Conservation (phyloP, 768 basidiomycete species). For the Tricholoma hemisulphureum region DNA sequence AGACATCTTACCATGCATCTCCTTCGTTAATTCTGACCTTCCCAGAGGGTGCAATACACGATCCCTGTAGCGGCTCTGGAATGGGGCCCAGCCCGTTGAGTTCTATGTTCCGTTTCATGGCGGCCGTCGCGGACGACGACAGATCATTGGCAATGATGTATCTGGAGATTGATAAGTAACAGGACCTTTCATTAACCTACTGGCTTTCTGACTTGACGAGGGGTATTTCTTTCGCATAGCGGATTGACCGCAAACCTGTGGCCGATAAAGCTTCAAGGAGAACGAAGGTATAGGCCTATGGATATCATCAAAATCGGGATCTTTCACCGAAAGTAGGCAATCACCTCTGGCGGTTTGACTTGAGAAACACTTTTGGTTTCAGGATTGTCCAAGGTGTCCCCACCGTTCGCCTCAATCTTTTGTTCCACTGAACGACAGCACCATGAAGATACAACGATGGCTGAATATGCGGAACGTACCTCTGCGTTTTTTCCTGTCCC, state of each 20-base stretch:
- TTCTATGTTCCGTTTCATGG: constrained; percentile 83
- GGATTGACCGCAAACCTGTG: constrained; percentile 91
- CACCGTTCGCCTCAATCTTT: constrained; percentile 1
- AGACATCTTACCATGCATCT: constrained; percentile 76
- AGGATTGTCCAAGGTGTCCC: background rate
- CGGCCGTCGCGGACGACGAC: constrained; percentile 75
- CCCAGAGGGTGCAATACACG: constrained; percentile 22
- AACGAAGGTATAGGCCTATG: constrained; percentile 63
- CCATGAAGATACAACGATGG: background rate
- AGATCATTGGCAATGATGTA: constrained; percentile 94
- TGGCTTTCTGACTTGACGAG: constrained; percentile 64
- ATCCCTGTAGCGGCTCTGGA: constrained; percentile 13
- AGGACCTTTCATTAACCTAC: background rate
- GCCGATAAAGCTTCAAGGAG: constrained; percentile 94
- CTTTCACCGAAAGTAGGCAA: background rate
- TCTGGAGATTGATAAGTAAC: constrained; percentile 41
- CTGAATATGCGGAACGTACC: constrained; percentile 32
- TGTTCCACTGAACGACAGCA: background rate
- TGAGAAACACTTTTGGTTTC: background rate
- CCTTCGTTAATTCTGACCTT: constrained; percentile 86
- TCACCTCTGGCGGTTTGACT: constrained; percentile 17
- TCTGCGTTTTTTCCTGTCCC: constrained; percentile 44
- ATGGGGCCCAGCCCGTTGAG: constrained; percentile 66
- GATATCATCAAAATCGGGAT: background rate
- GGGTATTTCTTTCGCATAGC: constrained; percentile 97